Evolutionary conservation across 768 basidiomycete species (phyloP), one percentile per base, ranked within the genome.

Genomic region (Polyporus arcularius): DNA sequence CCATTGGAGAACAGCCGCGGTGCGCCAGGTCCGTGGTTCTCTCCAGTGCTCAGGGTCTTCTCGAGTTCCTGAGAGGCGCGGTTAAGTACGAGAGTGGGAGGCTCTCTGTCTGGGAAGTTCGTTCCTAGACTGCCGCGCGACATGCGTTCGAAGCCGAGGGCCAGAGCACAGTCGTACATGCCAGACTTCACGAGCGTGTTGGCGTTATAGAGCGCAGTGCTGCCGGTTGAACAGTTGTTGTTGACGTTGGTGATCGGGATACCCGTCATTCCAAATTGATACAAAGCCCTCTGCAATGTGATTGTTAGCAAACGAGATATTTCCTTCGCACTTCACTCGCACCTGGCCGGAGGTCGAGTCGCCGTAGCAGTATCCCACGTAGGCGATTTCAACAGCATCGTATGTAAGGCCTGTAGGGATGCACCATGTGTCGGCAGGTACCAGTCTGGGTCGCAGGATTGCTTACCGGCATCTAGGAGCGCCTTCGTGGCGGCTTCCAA

Each of bases 111-210:
- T 0, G 84, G 82, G 65, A 84, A 92, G 68, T 85, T 82, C 12
- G 83, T 84, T 7, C 85, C 84, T 7, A 92, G 76, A 67, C 86
- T 87, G 32, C 90, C 90, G 4, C 86, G 86, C 18, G 82, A 79
- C 89, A 93, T 93, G 39, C 89, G 87, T 72, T 94, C 93, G 65
- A 94, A 94, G 11, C 93, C 92, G 1, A 94, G 83, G 0, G 93
- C 92, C 21, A 95, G 76, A 1, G 87, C 83, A 69, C 92, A 93
- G 56, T 90, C 87, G 2, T 78, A 84, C 57, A 86, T 79, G 14
- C 88, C 88, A 42, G 81, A 82, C 70, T 87, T 90, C 47, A 94
- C 84, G 9, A 83, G 79, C 26, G 81, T 85, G 64, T 88, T 88
- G 7, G 88, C 90, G 48, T 89, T 82, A 71, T 82, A 90, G 21